Percentiles rank a stretch among this genome's conserved stretches.
phyloP scores from a whole-genome alignment of 2,329 filamentous ascomycete species.

The Thermothelomyces thermophilus region DNA sequence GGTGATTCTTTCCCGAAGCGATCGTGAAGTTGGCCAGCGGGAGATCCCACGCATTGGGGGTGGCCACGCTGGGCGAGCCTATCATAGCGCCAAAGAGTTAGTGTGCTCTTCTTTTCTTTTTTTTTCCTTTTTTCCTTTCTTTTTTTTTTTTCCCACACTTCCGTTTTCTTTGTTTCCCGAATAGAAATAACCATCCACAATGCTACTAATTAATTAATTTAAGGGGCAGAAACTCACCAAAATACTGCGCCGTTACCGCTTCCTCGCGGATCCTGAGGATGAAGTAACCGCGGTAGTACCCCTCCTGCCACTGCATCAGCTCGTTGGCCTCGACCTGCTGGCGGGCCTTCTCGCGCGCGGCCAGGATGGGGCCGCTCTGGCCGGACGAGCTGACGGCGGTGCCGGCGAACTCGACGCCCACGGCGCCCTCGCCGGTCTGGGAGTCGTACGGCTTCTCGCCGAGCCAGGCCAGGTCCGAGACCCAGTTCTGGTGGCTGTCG shows the following conservation, averaged over 20 bases:
- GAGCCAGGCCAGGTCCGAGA: constrained; percentile 51
- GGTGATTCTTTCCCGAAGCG: constrained; percentile 50
- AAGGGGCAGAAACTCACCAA: constrained; percentile 34
- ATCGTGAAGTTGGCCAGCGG: constrained; percentile 67
- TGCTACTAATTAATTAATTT: no score
- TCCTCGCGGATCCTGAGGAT: constrained; percentile 52
- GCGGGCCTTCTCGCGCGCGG: constrained; percentile 48
- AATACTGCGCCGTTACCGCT: constrained; percentile 55
- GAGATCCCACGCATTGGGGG: constrained; percentile 57
- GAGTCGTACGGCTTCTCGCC: constrained; percentile 46
- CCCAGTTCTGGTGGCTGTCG: constrained; percentile 63
- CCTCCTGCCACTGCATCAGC: constrained; percentile 65
- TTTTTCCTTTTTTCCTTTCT: no score
- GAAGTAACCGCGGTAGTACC: constrained; percentile 69
- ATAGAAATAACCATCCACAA: not conserved
- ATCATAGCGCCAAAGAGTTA: not conserved
- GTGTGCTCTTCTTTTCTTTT: not conserved
- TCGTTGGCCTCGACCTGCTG: constrained; percentile 45
- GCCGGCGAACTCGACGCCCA: constrained; percentile 60
- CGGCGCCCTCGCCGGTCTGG: constrained; percentile 44
- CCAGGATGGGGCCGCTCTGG: constrained; percentile 39
- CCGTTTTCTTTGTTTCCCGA: no score
- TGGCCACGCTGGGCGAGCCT: constrained; percentile 49
- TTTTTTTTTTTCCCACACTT: no score
- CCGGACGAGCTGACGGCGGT: constrained; percentile 52